A percentile compares a stretch with the other conserved stretches of the same genome.
These are phyloP conservation scores for Ceratocystis variospora DNA, from an alignment of 2,329 filamentous ascomycete genomes.

Conservation along the genomic window DNA sequence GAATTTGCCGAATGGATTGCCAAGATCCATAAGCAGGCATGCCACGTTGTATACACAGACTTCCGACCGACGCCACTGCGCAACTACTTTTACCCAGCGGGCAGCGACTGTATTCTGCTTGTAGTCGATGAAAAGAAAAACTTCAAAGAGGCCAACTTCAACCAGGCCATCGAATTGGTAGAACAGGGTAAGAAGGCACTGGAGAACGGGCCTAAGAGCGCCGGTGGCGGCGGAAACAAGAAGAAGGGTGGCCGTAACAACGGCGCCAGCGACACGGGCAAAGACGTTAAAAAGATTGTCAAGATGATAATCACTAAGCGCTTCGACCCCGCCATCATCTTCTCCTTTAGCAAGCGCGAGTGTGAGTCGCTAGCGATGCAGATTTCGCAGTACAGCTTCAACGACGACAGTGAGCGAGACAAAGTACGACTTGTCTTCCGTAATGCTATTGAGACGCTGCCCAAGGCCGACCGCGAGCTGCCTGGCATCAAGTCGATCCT, in stretches of 20 bases:
- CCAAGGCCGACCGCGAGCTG: constrained; percentile 76
- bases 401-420: constrained; percentile 86
- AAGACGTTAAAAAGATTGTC: constrained; percentile 94
- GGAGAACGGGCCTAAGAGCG: constrained; percentile 48
- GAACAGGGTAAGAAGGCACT: constrained; percentile 79
- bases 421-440: constrained; percentile 92
- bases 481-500: constrained; percentile 86
- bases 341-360: constrained; percentile 97
- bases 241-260: constrained; percentile 85
- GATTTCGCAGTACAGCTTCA: constrained; percentile 80
- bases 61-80: constrained; percentile 93
- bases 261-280: constrained; percentile 49
- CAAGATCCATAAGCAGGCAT: constrained; percentile 94
- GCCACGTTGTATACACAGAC: constrained; percentile 97
- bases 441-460: constrained; percentile 82
- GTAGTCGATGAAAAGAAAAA: constrained; percentile 94
- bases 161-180: constrained; percentile 83
- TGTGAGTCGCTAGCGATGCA: constrained; percentile 82
- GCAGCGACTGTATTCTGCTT: constrained; percentile 82
- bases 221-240: constrained; percentile 50
- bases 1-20: constrained; percentile 99
- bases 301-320: constrained; percentile 98
- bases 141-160: constrained; percentile 95
- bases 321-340: constrained; percentile 96
- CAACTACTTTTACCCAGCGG: constrained; percentile 93